A percentile compares a stretch with the other conserved stretches of the same genome.
These are phyloP conservation scores for Termitomyces sp. DNA, from an alignment of 768 basidiomycete species.

Conservation along the genomic window DNA sequence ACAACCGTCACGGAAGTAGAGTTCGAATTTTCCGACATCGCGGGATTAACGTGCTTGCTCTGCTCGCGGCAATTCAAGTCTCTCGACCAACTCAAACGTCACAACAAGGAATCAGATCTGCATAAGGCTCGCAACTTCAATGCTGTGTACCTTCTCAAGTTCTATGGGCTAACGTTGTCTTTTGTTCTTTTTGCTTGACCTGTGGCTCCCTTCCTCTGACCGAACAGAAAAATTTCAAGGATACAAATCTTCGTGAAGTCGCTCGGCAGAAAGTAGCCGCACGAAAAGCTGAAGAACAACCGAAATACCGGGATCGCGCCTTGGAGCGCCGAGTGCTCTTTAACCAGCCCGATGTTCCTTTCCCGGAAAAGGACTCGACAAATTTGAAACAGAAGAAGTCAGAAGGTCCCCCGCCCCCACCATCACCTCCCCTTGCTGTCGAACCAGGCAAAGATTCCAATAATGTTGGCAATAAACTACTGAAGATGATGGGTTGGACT, in stretches of 20 bases:
- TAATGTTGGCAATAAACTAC: slow-evolving; percentile 87
- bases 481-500: slow-evolving; percentile 99
- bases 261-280: slow-evolving; percentile 63
- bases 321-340: slow-evolving; percentile 86
- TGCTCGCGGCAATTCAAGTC: slow-evolving; percentile 93
- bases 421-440: slow-evolving; percentile 48
- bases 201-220: slow-evolving; percentile 3
- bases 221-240: slow-evolving; percentile 79
- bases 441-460: slow-evolving; percentile 75
- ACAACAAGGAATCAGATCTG: slow-evolving; percentile 89
- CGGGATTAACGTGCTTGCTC: slow-evolving; percentile 75
- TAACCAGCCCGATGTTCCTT: slow-evolving; percentile 85
- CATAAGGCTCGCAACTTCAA: slow-evolving; percentile 76
- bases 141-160: slow-evolving; percentile 23
- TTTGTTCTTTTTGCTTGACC: slow-evolving; percentile 17
- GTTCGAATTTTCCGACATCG: slow-evolving; percentile 79
- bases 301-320: slow-evolving; percentile 94
- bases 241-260: slow-evolving; percentile 62
- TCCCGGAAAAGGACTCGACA: slow-evolving; percentile 41
- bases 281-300: slow-evolving; percentile 42
- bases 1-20: slow-evolving; percentile 42
- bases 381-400: slow-evolving; percentile 31
- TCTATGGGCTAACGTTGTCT: slow-evolving; percentile 24
- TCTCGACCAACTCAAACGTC: slow-evolving; percentile 77
- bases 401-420: slow-evolving; percentile 58